Percentiles rank a stretch among this genome's conserved stretches.
These are phyloP conservation scores for Colletotrichum sp. DNA, from an alignment of 2,329 filamentous ascomycete genomes.

Conservation along the genomic window DNA sequence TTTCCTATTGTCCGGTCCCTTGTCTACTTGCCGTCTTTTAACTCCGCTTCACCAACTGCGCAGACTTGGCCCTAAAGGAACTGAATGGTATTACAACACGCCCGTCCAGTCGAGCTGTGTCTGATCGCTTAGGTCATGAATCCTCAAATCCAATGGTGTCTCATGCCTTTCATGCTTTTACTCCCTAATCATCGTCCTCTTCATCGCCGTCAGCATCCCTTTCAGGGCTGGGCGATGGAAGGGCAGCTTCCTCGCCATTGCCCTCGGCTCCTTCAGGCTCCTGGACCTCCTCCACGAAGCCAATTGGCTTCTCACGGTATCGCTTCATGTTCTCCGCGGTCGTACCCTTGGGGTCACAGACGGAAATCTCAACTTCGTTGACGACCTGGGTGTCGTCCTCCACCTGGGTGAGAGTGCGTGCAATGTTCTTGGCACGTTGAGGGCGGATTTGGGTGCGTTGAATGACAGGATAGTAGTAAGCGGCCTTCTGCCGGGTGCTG, in stretches of 20 bases:
- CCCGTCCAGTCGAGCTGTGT: background rate
- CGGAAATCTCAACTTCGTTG: conserved; percentile 60
- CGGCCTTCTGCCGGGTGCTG: conserved; percentile 56
- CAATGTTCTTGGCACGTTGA: conserved; percentile 68
- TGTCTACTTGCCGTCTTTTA: background rate
- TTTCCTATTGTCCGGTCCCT: background rate
- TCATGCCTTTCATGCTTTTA: background rate
- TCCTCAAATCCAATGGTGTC: background rate
- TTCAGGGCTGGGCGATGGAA: conserved; percentile 29
- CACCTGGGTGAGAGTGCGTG: conserved; percentile 51
- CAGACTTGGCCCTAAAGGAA: background rate
- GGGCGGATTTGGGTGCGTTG: conserved; percentile 67
- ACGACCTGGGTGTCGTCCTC: conserved; percentile 56
- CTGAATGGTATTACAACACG: background rate
- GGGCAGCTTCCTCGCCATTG: background rate
- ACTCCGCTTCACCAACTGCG: background rate
- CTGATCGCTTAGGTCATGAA: background rate
- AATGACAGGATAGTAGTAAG: conserved; percentile 73
- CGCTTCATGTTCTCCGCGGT: conserved; percentile 55
- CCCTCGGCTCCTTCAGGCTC: conserved; percentile 22
- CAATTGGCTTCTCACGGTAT: conserved; percentile 59
- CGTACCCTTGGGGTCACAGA: conserved; percentile 61
- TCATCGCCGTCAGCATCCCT: conserved; percentile 48
- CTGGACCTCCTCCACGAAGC: conserved; percentile 46
- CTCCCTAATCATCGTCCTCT: conserved; percentile 34